These are phyloP conservation scores for Phaeotremella skinneri DNA, from an alignment of 768 basidiomycete genomes.

Conservation along the genomic window DNA sequence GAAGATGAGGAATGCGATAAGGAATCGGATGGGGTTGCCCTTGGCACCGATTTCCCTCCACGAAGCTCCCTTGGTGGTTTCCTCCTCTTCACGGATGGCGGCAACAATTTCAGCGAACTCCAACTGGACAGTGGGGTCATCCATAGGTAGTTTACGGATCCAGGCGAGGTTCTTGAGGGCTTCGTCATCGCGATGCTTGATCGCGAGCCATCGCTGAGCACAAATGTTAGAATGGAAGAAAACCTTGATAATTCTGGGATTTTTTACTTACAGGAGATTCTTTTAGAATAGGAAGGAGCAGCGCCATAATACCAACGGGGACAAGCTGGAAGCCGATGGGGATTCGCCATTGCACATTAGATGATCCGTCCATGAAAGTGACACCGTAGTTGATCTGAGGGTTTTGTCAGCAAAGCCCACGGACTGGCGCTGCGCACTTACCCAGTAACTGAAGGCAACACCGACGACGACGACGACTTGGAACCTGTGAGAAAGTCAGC, in stretches of 20 bases:
- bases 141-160: constrained; percentile 50
- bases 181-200: constrained; percentile 47
- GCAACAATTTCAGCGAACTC: constrained; percentile 69
- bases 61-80: constrained; percentile 65
- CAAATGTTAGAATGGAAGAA: not conserved
- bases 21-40: constrained; percentile 76
- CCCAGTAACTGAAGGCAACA: constrained; percentile 67
- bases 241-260: not conserved
- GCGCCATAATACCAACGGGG: constrained; percentile 52
- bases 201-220: constrained; percentile 52
- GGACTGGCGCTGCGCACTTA: not conserved
- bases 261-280: constrained; percentile 37
- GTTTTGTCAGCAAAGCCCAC: not conserved
- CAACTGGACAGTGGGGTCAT: constrained; percentile 48
- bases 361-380: constrained; percentile 17
- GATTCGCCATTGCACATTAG: constrained; percentile 30
- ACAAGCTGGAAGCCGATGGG: constrained; percentile 51
- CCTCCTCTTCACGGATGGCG: constrained; percentile 70
- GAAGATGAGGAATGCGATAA: constrained; percentile 67
- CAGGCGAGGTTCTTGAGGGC: constrained; percentile 57
- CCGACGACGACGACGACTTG: constrained; percentile 83
- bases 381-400: constrained; percentile 43
- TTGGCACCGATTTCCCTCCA: constrained; percentile 74
- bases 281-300: constrained; percentile 38
- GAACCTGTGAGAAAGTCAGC: constrained; percentile 56